Evolutionary conservation across 176 grass and related monocot genomes (phyloP).

Genomic region (Lolium multiflorum): DNA sequence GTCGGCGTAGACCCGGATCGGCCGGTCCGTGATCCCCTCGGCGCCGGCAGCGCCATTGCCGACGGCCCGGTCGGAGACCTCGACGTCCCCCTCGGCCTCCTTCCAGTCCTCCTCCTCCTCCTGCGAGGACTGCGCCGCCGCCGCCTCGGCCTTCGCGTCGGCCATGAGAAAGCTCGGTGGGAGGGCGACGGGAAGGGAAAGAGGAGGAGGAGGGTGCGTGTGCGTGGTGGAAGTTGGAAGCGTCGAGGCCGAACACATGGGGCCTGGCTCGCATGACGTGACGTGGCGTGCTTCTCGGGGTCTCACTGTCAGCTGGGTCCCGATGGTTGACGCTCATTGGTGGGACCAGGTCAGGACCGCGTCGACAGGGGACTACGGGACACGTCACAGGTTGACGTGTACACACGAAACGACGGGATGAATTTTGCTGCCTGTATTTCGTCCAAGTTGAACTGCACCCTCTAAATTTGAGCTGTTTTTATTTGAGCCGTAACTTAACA

Average conservation of each 20-base stretch:
- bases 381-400: not conserved
- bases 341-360: not conserved
- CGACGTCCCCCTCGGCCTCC: slow-evolving; percentile 55
- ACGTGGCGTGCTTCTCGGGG: slow-evolving; percentile 13
- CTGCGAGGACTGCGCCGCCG: slow-evolving; percentile 50
- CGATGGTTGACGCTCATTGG: not conserved
- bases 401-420: not conserved
- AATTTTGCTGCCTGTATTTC: not conserved
- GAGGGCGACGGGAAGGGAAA: not conserved
- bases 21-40: slow-evolving; percentile 50
- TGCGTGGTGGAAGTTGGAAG: not conserved
- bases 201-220: not conserved
- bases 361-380: not conserved
- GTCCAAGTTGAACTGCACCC: not conserved
- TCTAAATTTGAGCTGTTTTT: no score
- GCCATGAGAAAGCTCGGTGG: slow-evolving; percentile 47
- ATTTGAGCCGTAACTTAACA: no score
- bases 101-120: slow-evolving; percentile 68
- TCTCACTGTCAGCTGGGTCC: not conserved
- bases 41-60: not conserved
- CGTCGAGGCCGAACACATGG: not conserved
- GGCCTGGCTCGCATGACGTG: slow-evolving; percentile 8
- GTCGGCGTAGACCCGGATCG: slow-evolving; percentile 85
- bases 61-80: slow-evolving; percentile 17
- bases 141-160: slow-evolving; percentile 48